phyloP scores from a whole-genome alignment of 2,329 filamentous ascomycete genomes.

The Ascochyta viciae-villosae region DNA sequence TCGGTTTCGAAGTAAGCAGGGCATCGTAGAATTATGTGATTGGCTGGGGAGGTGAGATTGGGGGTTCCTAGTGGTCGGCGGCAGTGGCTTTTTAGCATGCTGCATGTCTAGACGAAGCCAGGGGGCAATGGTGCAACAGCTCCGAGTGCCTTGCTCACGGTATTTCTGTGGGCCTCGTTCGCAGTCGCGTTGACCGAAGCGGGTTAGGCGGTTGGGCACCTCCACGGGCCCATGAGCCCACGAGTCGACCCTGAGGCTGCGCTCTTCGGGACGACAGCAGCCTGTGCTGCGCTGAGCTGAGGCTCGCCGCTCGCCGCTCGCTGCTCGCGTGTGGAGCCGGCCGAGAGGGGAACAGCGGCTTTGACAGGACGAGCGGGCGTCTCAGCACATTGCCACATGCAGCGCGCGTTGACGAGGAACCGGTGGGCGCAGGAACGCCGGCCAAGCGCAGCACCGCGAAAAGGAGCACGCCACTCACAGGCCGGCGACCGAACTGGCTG shows the following conservation, averaged over 20 bases:
- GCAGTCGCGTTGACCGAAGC: slow-evolving; percentile 13
- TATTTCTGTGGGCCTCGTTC: slow-evolving; percentile 13
- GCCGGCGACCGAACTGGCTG: slow-evolving; percentile 2
- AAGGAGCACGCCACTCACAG: slow-evolving; percentile 5
- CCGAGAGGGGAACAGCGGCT: slow-evolving; percentile 17
- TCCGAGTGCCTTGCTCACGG: slow-evolving; percentile 12
- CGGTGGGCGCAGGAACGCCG: slow-evolving; percentile 6
- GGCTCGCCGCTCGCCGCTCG: slow-evolving; percentile 1
- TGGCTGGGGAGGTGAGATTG: slow-evolving; percentile 33
- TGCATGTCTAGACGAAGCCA: slow-evolving; percentile 5
- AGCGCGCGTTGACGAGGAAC: slow-evolving; percentile 8
- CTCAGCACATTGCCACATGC: slow-evolving; percentile 17
- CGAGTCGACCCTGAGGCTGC: slow-evolving; percentile 13
- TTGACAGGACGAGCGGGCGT: slow-evolving; percentile 17
- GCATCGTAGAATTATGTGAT: slow-evolving; percentile 29
- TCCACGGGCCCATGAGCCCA: not conserved
- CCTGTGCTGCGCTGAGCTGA: not conserved
- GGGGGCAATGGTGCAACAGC: slow-evolving; percentile 17
- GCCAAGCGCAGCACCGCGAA: slow-evolving; percentile 8
- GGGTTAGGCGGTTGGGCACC: slow-evolving; percentile 15
- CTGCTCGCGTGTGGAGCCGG: slow-evolving; percentile 14
- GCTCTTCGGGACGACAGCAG: slow-evolving; percentile 20
- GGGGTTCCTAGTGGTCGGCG: slow-evolving; percentile 26
- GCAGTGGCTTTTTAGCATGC: not conserved
- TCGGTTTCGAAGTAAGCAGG: slow-evolving; percentile 15